phyloP scores from a whole-genome alignment of 2,329 filamentous ascomycete species.

The Ilyonectria sp. region DNA sequence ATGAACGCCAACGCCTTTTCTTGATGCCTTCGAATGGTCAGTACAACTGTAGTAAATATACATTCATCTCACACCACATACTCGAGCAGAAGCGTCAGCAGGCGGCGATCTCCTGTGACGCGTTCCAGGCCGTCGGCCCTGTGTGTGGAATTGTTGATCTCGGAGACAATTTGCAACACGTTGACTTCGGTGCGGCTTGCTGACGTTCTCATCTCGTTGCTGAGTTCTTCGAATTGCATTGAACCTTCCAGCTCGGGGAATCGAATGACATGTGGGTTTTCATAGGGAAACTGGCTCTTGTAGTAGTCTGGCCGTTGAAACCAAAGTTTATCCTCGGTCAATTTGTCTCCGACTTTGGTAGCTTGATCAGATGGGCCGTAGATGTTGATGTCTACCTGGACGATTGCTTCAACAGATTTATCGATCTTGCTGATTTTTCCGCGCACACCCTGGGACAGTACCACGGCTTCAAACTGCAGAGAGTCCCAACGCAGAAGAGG shows the following conservation, averaged over 20 bases:
- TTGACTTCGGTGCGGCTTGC: neutral
- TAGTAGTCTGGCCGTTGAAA: slow-evolving; percentile 52
- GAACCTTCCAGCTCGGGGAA: slow-evolving; percentile 13
- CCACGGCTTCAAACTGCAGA: slow-evolving; percentile 33
- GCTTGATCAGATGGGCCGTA: slow-evolving; percentile 50
- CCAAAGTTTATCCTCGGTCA: slow-evolving; percentile 52
- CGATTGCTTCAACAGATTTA: slow-evolving; percentile 46
- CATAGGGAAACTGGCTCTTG: slow-evolving; percentile 16
- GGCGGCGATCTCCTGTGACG: slow-evolving; percentile 37
- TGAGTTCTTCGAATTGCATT: slow-evolving; percentile 3
- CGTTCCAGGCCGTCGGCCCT: slow-evolving; percentile 38
- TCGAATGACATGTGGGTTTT: slow-evolving; percentile 33
- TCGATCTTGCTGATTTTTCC: slow-evolving; percentile 45
- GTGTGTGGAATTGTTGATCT: slow-evolving; percentile 40
- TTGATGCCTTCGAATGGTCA: slow-evolving; percentile 56
- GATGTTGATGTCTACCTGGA: slow-evolving; percentile 54
- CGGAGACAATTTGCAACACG: slow-evolving; percentile 25
- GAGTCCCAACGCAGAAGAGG: neutral
- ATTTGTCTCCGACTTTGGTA: slow-evolving; percentile 43
- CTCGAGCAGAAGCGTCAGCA: slow-evolving; percentile 46
- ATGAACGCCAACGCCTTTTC: slow-evolving; percentile 56
- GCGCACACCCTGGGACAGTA: slow-evolving; percentile 26
- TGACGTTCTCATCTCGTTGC: neutral
- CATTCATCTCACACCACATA: slow-evolving; percentile 21
- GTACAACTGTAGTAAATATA: neutral